Conservation (phyloP, 2,329 filamentous ascomycete species). For the Colletotrichum acutatum region DNA sequence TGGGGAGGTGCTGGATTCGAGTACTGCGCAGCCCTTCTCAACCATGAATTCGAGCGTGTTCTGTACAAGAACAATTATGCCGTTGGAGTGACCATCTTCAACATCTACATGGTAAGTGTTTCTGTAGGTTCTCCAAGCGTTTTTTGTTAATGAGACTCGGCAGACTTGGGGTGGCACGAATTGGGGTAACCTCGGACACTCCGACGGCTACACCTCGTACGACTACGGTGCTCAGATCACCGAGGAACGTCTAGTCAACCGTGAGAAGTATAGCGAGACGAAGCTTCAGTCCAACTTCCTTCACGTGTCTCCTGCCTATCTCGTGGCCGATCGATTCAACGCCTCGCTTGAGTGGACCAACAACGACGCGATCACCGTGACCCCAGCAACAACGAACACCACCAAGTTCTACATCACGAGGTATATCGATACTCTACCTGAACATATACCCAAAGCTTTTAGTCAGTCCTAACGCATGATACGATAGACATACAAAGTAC, state of each 20-base stretch:
- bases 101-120: conserved; percentile 72
- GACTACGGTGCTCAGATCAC: conserved; percentile 64
- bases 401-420: conserved; percentile 66
- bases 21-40: conserved; percentile 71
- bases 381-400: conserved; percentile 65
- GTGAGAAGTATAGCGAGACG: conserved; percentile 80
- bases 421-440: neutral
- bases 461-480: neutral
- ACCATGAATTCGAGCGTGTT: conserved; percentile 76
- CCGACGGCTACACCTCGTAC: conserved; percentile 66
- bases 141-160: neutral
- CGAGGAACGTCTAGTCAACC: conserved; percentile 71
- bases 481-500: conserved; percentile 70
- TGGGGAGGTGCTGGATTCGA: conserved; percentile 78
- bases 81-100: conserved; percentile 72
- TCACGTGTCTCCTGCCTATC: conserved; percentile 73
- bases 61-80: conserved; percentile 79
- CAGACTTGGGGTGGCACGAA: conserved; percentile 78
- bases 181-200: conserved; percentile 79
- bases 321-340: conserved; percentile 62
- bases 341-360: conserved; percentile 44
- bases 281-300: conserved; percentile 79
- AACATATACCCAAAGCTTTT: neutral
- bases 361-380: conserved; percentile 62
- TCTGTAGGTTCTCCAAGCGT: too few species aligned